phyloP scores from a whole-genome alignment of 768 basidiomycete genomes.

The Kwoniella sp. region DNA sequence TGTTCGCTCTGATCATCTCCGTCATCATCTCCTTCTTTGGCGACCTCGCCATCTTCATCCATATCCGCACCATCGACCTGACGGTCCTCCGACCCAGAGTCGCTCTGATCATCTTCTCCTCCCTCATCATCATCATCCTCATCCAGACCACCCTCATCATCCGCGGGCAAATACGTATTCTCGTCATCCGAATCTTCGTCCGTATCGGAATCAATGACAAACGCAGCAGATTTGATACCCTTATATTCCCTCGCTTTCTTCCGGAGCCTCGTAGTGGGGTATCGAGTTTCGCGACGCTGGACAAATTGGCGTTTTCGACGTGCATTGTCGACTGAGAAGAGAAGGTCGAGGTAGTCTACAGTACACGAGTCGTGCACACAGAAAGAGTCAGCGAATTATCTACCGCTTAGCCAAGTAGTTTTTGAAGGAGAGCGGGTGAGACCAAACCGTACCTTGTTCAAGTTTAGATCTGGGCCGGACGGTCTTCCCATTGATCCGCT shows the following conservation, averaged over 20 bases:
- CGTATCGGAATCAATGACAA: conserved; percentile 14
- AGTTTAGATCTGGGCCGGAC: not conserved
- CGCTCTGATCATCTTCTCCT: conserved; percentile 1
- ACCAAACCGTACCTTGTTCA: conserved; percentile 12
- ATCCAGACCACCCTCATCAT: no score
- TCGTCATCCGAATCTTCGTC: conserved; percentile 8
- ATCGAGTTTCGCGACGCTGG: not conserved
- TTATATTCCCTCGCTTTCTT: conserved; percentile 8
- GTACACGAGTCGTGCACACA: not conserved
- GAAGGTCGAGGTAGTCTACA: conserved; percentile 14
- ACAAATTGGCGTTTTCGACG: conserved; percentile 10
- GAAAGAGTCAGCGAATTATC: not conserved
- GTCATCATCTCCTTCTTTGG: not conserved
- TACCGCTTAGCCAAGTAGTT: no score
- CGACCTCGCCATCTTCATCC: conserved; percentile 2
- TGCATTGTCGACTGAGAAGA: conserved; percentile 1
- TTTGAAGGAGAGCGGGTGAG: no score
- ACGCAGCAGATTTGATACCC: conserved; percentile 7
- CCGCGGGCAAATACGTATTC: conserved; percentile 5
- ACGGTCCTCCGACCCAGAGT: no score
- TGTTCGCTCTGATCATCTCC: not conserved
- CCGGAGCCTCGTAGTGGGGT: conserved; percentile 13
- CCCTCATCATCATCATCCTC: not conserved
- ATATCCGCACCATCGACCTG: conserved; percentile 5
- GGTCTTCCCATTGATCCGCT: not conserved